Evolutionary conservation across 2,329 filamentous ascomycete species (phyloP), one percentile per base, ranked within the genome.

Genomic region (Elsinoe australis): DNA sequence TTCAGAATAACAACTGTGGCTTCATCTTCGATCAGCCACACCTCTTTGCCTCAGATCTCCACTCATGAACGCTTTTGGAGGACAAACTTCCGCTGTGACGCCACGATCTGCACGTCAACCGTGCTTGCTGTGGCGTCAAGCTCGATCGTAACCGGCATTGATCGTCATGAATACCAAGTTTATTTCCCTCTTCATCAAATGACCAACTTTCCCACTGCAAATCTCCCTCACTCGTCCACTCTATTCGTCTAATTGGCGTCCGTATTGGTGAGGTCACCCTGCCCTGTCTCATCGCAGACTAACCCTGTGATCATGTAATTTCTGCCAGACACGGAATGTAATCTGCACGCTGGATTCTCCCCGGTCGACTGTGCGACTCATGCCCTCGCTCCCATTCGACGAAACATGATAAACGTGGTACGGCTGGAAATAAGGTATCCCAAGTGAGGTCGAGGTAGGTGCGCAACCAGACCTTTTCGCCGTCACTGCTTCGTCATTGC

Each of bases 11-110:
- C 7, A 24, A 18, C 31, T 32, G 45, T 47, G 45, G 45, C 45
- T 47, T 28, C 18, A 48, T 48, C 45, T 35, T 48, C 45, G 45
- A 48, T 48, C 12, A 36, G 45, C 45, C 45, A 48, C 45, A 48
- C 15, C 15, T 17, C 24, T n/a, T 21, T 4, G 17, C n/a, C 15
- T 17, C 15, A 34, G 26, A 21, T 17, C 33, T 17, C 32, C 15
- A 17, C 12, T n/a, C n/a, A n/a, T n/a, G n/a, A n/a, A n/a, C n/a
- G n/a, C n/a, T n/a, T n/a, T n/a, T n/a, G n/a, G 36, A 35, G 10
- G 7, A 35, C 7, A 15, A 35, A 18, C 32, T 29, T 6, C 26
- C 6, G 26, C 22, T 3, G 4, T 47, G 42, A 47, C 42, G 42
- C 42, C 42, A 47, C 45, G 45, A 48, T 48, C 45, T 36, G 21